Base-by-base conservation (phyloP, 768 basidiomycete genomes). In the Gloeostereum incarnatum region DNA sequence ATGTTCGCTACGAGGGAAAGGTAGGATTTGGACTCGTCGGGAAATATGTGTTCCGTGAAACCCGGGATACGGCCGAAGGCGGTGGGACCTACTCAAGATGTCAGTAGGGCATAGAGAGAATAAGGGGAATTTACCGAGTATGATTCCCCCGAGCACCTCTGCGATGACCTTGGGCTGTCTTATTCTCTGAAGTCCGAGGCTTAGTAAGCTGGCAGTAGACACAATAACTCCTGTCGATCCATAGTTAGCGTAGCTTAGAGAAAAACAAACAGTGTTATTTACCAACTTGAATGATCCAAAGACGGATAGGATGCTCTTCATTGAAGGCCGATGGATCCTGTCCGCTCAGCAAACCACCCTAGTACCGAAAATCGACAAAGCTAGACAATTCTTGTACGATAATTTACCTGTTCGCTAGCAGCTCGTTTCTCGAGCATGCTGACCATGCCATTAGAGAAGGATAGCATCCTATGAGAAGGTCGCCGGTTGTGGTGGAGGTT, bases 1-100 rank as follows among this genome's bases (percentile, higher is more conserved):
- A 97, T 87, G 48, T 89, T 87, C 10, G 94, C 87, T 13, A 84
- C 78, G 14, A 98, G 79, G 39, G 77, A 78, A 18, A 98, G 77
- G 54, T 81, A 93, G 0, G 90, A 69, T 5, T 72, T 54, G 0
- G 89, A 91, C 0, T 63, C 62, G 0, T 54, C 1, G 0, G 94
- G 91, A 56, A 98, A 98, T 38, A 96, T 78, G 53, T 79, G 78
- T 31, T 83, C 39, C 1, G 90, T 81, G 61, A 98, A 98, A 4
- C 83, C 81, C 1, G 91, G 91, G 42, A 96, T 89, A 17, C 82
- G 76, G 18, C 93, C 73, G 44, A 72, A 65, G 13, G 68, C 71
- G 20, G 71, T 73, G 13, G 33, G 21, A 34, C 8, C 16, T 20
- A 9, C 16, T 34, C 33, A 17, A 20, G 7, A 10, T 7, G 33